These are phyloP conservation scores for Colletotrichum tropicale DNA, from an alignment of 2,329 filamentous ascomycete genomes.

Conservation along the genomic window DNA sequence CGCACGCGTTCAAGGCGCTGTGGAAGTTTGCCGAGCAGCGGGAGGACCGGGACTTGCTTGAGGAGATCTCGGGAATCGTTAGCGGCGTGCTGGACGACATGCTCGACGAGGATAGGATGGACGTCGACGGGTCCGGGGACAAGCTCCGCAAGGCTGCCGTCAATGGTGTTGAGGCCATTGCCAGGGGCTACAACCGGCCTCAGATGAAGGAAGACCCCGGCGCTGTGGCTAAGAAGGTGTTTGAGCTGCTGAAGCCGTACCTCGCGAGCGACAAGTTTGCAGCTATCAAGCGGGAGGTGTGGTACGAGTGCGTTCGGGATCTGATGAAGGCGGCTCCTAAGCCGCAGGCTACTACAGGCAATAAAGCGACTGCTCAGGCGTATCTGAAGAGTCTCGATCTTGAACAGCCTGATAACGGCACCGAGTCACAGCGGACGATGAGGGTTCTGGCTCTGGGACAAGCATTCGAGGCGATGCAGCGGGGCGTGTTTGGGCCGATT, in stretches of 20 bases:
- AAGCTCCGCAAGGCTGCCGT: slow-evolving; percentile 50
- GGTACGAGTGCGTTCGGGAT: slow-evolving; percentile 55
- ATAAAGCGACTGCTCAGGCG: slow-evolving; percentile 27
- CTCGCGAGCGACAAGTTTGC: slow-evolving; percentile 42
- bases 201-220: slow-evolving; percentile 40
- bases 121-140: slow-evolving; percentile 59
- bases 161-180: slow-evolving; percentile 55
- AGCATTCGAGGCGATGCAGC: slow-evolving; percentile 44
- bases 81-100: slow-evolving; percentile 65
- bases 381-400: slow-evolving; percentile 54
- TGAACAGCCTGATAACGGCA: slow-evolving; percentile 49
- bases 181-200: slow-evolving; percentile 52
- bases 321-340: slow-evolving; percentile 46
- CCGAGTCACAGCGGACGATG: slow-evolving; percentile 54
- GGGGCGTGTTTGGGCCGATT: slow-evolving; percentile 44
- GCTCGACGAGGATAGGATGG: slow-evolving; percentile 68
- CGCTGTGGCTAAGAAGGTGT: slow-evolving; percentile 42
- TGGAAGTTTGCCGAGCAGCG: slow-evolving; percentile 74
- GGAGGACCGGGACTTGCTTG: slow-evolving; percentile 72
- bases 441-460: slow-evolving; percentile 51
- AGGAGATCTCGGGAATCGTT: slow-evolving; percentile 69
- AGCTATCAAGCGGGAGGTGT: slow-evolving; percentile 51
- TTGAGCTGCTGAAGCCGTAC: slow-evolving; percentile 44
- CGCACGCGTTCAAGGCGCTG: slow-evolving; percentile 73
- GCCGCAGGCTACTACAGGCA: slow-evolving; percentile 9